Percentiles rank a stretch among this genome's conserved stretches.
These are phyloP conservation scores for Colletotrichum truncatum DNA, from an alignment of 2,329 filamentous ascomycete genomes.

Conservation along the genomic window DNA sequence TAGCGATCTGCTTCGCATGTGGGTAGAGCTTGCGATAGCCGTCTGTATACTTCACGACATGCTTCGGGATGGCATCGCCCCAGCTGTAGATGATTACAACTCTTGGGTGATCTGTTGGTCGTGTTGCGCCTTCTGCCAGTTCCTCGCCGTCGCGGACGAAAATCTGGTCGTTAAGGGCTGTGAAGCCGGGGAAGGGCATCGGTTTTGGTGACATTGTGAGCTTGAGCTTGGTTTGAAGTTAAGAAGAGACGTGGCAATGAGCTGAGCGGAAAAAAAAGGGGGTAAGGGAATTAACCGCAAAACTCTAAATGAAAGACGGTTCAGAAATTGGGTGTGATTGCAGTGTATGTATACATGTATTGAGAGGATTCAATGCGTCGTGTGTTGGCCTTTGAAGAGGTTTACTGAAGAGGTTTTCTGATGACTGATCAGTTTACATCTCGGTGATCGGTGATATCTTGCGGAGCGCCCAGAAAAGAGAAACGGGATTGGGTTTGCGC, in stretches of 20 bases:
- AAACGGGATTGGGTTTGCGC: background rate
- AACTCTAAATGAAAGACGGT: background rate
- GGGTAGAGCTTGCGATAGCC: conserved; percentile 63
- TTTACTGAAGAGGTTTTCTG: background rate
- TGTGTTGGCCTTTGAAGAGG: background rate
- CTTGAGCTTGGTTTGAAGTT: accelerated
- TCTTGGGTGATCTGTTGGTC: conserved; percentile 45
- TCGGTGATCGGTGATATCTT: conserved; percentile 9
- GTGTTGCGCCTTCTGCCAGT: conserved; percentile 26
- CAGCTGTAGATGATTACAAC: conserved; percentile 64
- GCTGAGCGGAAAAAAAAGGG: background rate
- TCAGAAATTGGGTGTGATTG: background rate
- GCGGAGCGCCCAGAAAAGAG: background rate
- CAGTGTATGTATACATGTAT: background rate
- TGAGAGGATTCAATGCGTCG: background rate
- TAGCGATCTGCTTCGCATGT: conserved; percentile 56
- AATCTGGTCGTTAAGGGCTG: conserved; percentile 55
- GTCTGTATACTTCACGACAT: conserved; percentile 64
- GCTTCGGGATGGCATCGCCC: conserved; percentile 64
- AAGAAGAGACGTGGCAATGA: background rate
- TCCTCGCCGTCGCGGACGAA: conserved; percentile 50
- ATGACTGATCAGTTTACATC: background rate
- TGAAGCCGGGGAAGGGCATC: conserved; percentile 53
- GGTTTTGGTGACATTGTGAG: conserved; percentile 26
- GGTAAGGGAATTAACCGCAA: too few species aligned